These are phyloP conservation scores for Schizosaccharomyces lindneri DNA, from an alignment of 805 yeast genomes.

Conservation along the genomic window DNA sequence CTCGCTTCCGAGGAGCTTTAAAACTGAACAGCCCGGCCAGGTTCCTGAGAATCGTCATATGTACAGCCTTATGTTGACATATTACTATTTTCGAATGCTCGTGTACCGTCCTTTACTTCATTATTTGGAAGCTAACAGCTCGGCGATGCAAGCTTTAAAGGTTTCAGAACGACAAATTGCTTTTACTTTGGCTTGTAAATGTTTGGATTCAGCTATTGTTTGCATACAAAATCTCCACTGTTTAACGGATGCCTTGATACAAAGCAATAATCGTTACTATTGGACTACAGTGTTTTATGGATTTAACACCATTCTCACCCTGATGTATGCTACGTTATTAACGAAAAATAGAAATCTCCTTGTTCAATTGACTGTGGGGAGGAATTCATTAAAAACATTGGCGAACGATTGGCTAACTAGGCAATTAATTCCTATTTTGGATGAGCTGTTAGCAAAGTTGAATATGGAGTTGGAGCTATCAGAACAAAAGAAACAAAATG, in stretches of 20 bases:
- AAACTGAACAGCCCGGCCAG: slow-evolving; percentile 12
- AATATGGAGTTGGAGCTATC: not conserved
- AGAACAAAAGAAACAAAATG: not conserved
- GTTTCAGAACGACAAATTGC: not conserved
- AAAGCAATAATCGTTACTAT: not conserved
- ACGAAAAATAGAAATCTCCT: not conserved
- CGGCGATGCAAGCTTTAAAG: not conserved
- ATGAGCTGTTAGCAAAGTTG: not conserved
- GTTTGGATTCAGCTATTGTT: not conserved
- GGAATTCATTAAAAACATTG: not conserved
- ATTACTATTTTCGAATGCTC: slow-evolving; percentile 45
- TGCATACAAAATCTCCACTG: not conserved
- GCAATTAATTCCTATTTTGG: not conserved
- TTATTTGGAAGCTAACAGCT: not conserved
- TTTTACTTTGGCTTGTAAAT: not conserved
- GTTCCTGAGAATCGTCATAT: not conserved
- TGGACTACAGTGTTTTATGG: not conserved
- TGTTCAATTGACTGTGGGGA: not conserved
- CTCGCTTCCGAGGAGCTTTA: not conserved
- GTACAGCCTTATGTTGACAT: slow-evolving; percentile 8
- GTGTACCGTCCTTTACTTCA: slow-evolving; percentile 74
- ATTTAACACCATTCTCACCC: not conserved
- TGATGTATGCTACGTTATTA: not conserved
- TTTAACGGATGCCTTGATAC: not conserved
- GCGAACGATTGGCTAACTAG: not conserved